Evolutionary conservation across 495 filamentous ascomycete species (phyloP), one percentile per base, ranked within the genome.

Genomic region (Cladorrhinum samala): DNA sequence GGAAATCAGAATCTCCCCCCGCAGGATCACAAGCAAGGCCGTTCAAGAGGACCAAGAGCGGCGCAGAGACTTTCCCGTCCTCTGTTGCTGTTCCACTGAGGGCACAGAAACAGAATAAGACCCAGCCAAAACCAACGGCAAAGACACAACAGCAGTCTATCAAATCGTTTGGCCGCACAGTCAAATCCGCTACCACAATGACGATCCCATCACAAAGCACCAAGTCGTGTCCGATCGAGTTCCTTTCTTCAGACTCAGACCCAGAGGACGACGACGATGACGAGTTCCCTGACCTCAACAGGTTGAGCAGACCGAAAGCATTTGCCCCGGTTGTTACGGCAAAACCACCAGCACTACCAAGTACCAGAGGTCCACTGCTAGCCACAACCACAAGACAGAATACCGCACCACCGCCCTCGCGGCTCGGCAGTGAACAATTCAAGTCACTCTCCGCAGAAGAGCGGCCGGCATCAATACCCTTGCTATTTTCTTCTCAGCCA

Each of bases 21-120:
- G 5, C 9, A 57, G 27, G 21, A 45, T 6, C 30, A 30, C 53
- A 53, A 41, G n/a, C 52, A 1, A 50, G 58, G 21, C 44, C 58
- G 1, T 58, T 64, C 33, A 67, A 62, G 45, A 53, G 56, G 44
- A 50, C 49, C n/a, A 67, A 62, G 51, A 67, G 59, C 43, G 56
- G 56, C 2, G 53, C 53, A 3, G 54, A 60, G 11, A 6, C 27
- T 33, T 33, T 33, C 11, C 5, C 27, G 5, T 33, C 27, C 27
- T 33, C 27, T 33, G 27, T 33, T 11, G 5, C 27, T 33, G 27
- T 33, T 24, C 18, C 27, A 33, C 27, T 11, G 11, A 5, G 27
- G 27, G 6, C 27, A 56, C 55, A n/a, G 53, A 54, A 38, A 43
- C 19, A 33, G 11, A 33, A 33, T 5, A 33, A 33, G 6, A 33